Percentiles rank a stretch among this genome's conserved stretches.
Conservation (phyloP, 768 basidiomycete species). For the Russula vinacea region DNA sequence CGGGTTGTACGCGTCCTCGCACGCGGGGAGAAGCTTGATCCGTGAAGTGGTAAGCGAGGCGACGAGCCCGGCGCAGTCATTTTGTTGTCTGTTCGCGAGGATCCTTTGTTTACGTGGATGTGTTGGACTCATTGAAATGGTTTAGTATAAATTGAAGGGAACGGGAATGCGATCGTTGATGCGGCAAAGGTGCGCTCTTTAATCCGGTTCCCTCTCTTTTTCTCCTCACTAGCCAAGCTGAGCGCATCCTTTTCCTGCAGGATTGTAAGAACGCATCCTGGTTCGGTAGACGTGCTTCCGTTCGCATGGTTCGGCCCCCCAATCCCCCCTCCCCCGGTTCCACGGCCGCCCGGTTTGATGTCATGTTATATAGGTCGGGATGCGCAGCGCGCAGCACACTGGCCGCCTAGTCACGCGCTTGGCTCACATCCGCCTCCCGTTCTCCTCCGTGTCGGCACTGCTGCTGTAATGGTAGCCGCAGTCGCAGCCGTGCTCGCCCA, state of each 20-base stretch:
- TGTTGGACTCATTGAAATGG: slow-evolving; percentile 4
- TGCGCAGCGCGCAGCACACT: not conserved
- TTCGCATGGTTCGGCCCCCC: not conserved
- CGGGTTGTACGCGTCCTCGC: slow-evolving; percentile 77
- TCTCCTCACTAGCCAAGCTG: not conserved
- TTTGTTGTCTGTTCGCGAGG: slow-evolving; percentile 6
- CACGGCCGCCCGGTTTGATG: not conserved
- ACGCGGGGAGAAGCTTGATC: slow-evolving; percentile 80
- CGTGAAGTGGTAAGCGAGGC: slow-evolving; percentile 30
- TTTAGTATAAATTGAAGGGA: slow-evolving; percentile 1
- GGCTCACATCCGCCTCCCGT: not conserved
- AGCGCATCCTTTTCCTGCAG: not conserved
- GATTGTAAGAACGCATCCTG: not conserved
- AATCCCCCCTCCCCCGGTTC: not conserved
- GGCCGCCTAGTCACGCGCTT: not conserved
- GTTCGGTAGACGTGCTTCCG: not conserved
- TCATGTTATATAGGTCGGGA: not conserved
- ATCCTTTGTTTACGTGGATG: slow-evolving; percentile 4
- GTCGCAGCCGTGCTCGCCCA: not conserved
- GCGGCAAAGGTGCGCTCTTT: not conserved
- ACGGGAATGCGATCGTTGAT: slow-evolving; percentile 1
- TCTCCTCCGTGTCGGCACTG: not conserved
- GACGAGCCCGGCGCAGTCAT: not conserved
- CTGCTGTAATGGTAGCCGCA: not conserved
- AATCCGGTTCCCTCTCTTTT: not conserved